Evolutionary conservation across 805 yeast species (phyloP).

Genomic region (Yarrowia sp.): DNA sequence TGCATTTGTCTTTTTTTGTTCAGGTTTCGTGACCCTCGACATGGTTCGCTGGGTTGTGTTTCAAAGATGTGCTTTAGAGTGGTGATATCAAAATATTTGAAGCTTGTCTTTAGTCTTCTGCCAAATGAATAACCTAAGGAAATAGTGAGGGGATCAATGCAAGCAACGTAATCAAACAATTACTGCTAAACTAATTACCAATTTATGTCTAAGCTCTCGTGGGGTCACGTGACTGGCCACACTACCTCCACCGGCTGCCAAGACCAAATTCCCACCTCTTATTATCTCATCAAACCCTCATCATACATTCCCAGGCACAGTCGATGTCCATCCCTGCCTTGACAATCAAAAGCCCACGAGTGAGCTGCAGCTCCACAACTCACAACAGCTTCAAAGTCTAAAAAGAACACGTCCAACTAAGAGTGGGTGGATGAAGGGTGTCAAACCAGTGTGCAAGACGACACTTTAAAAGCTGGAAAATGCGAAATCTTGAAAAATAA

Average conservation of each 20-base stretch:
- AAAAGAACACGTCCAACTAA: constrained; percentile 32
- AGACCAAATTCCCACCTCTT: no score
- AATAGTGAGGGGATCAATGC: no score
- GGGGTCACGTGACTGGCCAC: background rate
- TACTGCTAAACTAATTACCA: no score
- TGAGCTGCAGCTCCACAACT: constrained; percentile 2
- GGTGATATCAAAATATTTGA: constrained; percentile 4
- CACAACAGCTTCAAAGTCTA: constrained; percentile 5
- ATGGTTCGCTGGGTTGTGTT: background rate
- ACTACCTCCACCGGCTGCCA: no score
- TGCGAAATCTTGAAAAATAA: no score
- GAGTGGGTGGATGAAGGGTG: no score
- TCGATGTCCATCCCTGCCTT: constrained; percentile 10
- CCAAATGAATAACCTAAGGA: no score
- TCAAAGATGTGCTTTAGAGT: background rate
- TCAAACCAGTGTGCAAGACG: no score
- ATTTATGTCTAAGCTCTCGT: no score
- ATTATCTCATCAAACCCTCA: no score
- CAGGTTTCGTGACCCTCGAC: constrained; percentile 30
- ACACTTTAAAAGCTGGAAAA: background rate
- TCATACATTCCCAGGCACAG: background rate
- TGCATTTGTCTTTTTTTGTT: constrained; percentile 15
- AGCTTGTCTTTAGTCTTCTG: no score
- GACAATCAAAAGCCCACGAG: background rate
- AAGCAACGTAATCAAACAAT: no score